A percentile compares a stretch with the other conserved stretches of the same genome.
Evolutionary conservation across 2,329 filamentous ascomycete species (phyloP).

Genomic region (Sordariomycetes sp.): DNA sequence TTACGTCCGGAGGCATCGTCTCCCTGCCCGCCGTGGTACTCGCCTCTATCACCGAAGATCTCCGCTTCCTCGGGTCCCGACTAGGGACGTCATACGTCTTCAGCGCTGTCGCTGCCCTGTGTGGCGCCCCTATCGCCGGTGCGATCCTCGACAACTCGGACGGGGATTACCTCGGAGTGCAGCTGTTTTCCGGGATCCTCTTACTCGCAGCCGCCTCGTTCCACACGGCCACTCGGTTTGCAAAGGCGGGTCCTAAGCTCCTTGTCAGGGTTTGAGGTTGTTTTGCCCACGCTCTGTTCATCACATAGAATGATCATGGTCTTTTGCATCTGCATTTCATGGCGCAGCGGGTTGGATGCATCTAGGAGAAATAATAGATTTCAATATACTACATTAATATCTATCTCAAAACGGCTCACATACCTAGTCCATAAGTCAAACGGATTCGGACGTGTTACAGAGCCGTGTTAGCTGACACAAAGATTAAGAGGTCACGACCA

Average conservation of each 20-base stretch:
- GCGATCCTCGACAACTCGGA: slow-evolving; percentile 16
- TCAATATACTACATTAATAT: no score
- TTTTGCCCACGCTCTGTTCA: neutral
- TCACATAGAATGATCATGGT: neutral
- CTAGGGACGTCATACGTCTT: slow-evolving; percentile 27
- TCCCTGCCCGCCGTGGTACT: slow-evolving; percentile 27
- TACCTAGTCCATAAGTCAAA: no score
- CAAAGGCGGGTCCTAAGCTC: neutral
- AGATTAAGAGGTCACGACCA: no score
- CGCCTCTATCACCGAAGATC: slow-evolving; percentile 24
- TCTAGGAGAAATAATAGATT: no score
- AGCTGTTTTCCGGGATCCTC: slow-evolving; percentile 2
- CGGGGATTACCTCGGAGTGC: slow-evolving; percentile 3
- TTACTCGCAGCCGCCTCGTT: neutral
- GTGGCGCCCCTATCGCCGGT: slow-evolving; percentile 23
- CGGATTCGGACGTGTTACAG: no score
- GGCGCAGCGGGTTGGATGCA: no score
- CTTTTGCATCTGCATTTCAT: neutral
- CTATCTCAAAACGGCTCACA: no score
- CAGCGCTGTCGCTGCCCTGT: slow-evolving; percentile 20
- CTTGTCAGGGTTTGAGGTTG: neutral
- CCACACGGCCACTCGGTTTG: neutral
- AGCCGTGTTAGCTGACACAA: no score
- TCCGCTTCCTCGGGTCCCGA: slow-evolving; percentile 24
- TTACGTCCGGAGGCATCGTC: slow-evolving; percentile 31